phyloP scores from a whole-genome alignment of 129 eudicot genomes.

The Tagetes erecta region DNA sequence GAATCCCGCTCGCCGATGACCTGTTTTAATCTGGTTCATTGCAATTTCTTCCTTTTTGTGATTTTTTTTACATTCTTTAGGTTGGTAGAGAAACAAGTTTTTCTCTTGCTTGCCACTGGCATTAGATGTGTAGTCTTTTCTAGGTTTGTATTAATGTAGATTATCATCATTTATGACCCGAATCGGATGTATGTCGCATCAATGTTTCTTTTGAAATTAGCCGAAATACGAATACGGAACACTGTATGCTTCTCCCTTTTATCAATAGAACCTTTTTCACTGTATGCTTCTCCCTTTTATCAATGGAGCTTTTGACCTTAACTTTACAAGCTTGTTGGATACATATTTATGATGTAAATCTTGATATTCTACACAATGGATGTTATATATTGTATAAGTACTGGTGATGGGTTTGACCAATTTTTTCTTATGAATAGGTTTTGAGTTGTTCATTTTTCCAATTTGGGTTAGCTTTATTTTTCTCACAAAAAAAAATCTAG shows the following conservation, averaged over 20 bases:
- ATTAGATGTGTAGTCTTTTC: constrained; percentile 34
- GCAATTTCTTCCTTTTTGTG: constrained; percentile 16
- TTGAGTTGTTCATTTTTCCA: no score
- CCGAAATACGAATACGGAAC: constrained; percentile 22
- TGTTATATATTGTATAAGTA: background rate
- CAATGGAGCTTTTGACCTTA: constrained; percentile 8
- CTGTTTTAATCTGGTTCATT: constrained; percentile 11
- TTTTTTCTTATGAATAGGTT: no score
- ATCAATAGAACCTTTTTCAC: constrained; percentile 12
- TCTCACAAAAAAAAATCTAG: no score
- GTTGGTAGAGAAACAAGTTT: constrained; percentile 34
- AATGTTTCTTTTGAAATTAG: constrained; percentile 21
- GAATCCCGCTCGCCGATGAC: constrained; percentile 53
- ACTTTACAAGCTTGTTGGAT: background rate
- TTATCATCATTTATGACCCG: constrained; percentile 32
- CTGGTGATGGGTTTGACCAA: no score
- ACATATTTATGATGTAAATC: background rate
- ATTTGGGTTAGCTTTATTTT: no score
- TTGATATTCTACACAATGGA: background rate
- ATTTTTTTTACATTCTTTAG: constrained; percentile 42
- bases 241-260: constrained; percentile 16
- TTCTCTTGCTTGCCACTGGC: constrained; percentile 33
- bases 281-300: constrained; percentile 17
- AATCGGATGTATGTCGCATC: constrained; percentile 32
- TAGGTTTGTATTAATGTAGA: constrained; percentile 40